A percentile compares a stretch with the other conserved stretches of the same genome.
Conservation (phyloP, 805 yeast genomes). For the Cyberlindnera veronae region DNA sequence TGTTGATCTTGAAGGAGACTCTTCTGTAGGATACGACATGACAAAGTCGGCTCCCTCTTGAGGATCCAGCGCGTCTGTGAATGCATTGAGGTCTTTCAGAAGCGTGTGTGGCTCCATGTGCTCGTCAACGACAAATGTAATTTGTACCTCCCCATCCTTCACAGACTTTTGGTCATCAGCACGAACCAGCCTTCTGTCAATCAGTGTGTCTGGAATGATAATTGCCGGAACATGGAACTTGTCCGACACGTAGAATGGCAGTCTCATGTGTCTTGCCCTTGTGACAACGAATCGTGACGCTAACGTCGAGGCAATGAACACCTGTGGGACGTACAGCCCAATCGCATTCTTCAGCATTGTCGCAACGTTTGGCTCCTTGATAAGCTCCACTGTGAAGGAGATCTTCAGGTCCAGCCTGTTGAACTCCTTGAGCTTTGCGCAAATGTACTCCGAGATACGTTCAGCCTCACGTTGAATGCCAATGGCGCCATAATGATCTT, state of each 20-base stretch:
- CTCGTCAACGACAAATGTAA: neutral
- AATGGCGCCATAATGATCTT: constrained; percentile 11
- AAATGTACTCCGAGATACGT: constrained; percentile 15
- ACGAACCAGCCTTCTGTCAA: constrained; percentile 2
- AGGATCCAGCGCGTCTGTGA: constrained; percentile 10
- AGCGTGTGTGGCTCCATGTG: too few relatives aligned
- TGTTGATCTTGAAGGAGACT: constrained; percentile 4
- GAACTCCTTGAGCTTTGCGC: constrained; percentile 11
- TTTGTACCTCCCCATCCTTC: neutral
- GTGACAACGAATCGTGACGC: constrained; percentile 11
- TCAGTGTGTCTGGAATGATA: constrained; percentile 19
- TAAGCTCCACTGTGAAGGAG: constrained; percentile 24
- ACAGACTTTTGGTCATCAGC: neutral
- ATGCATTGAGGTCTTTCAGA: too few relatives aligned
- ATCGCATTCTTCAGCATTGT: constrained; percentile 17
- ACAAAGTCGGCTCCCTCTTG: constrained; percentile 1
- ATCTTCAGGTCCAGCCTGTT: constrained; percentile 17
- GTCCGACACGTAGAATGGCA: constrained; percentile 20
- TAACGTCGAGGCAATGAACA: constrained; percentile 18
- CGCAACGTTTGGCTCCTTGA: constrained; percentile 17
- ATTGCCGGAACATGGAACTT: constrained; percentile 22
- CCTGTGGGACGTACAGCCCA: constrained; percentile 21
- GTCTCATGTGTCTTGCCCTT: constrained; percentile 8
- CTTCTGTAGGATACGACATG: constrained; percentile 1
- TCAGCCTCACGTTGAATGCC: constrained; percentile 16